Percentiles rank a stretch among this genome's conserved stretches.
These are phyloP conservation scores for Fistulifera solaris DNA, from an alignment of 108 stramenopile species.

Conservation along the genomic window DNA sequence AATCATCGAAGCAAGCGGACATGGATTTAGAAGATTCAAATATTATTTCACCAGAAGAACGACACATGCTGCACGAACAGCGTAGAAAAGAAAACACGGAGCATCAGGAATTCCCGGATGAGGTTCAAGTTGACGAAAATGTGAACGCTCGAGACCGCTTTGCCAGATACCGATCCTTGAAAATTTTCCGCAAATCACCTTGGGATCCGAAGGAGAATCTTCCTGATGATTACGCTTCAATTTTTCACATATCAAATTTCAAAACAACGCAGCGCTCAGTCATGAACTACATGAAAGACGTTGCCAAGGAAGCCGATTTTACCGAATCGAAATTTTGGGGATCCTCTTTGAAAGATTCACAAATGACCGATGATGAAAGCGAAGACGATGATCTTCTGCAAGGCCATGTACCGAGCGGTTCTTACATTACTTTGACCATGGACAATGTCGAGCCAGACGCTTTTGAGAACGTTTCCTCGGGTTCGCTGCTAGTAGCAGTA, in stretches of 20 bases:
- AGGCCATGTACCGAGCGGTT: constrained; percentile 78
- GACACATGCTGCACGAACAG: constrained; percentile 43
- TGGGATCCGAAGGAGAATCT: constrained; percentile 99
- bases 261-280: constrained; percentile 75
- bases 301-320: constrained; percentile 41
- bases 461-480: constrained; percentile 29
- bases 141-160: constrained; percentile 85
- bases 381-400: constrained; percentile 57
- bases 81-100: constrained; percentile 71
- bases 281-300: constrained; percentile 60
- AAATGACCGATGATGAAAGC: constrained; percentile 32
- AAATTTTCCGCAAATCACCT: constrained; percentile 85
- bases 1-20: constrained; percentile 31
- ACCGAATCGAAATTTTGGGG: constrained; percentile 24
- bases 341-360: constrained; percentile 9
- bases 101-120: constrained; percentile 94
- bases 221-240: constrained; percentile 88
- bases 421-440: constrained; percentile 81
- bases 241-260: constrained; percentile 89
- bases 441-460: constrained; percentile 47
- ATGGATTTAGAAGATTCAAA: constrained; percentile 65
- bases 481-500: constrained; percentile 60
- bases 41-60: constrained; percentile 52
- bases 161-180: constrained; percentile 91
- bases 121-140: constrained; percentile 90